phyloP scores from a whole-genome alignment of 768 basidiomycete species.

The Fistulinella prunicolor region DNA sequence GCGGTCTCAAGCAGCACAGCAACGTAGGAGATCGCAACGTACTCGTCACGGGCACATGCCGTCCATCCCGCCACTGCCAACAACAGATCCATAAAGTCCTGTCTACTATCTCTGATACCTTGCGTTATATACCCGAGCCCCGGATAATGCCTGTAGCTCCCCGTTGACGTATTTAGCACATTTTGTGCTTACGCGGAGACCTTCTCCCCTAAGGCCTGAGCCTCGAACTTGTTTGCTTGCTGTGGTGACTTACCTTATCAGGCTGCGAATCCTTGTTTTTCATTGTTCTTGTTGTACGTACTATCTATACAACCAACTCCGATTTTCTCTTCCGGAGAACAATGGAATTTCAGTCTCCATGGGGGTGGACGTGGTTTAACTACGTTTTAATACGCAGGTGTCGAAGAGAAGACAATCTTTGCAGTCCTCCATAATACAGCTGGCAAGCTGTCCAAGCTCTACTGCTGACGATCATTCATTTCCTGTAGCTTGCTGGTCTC shows the following conservation, averaged over 20 bases:
- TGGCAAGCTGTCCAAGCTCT: too few relatives aligned
- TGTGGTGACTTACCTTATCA: slow-evolving; percentile 16
- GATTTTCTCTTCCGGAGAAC: slow-evolving; percentile 16
- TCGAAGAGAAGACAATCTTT: not conserved
- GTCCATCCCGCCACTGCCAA: slow-evolving; percentile 30
- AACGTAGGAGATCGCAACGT: slow-evolving; percentile 58
- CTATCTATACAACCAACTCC: slow-evolving; percentile 4
- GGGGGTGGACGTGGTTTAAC: slow-evolving; percentile 12
- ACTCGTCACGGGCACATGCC: slow-evolving; percentile 35
- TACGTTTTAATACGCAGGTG: slow-evolving; percentile 1
- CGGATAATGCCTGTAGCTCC: slow-evolving; percentile 3
- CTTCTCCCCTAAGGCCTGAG: too few relatives aligned
- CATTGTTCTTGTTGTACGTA: slow-evolving; percentile 21
- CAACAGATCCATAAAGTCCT: slow-evolving; percentile 13
- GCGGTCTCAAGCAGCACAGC: slow-evolving; percentile 58
- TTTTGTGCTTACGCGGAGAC: too few relatives aligned
- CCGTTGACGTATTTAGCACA: not conserved
- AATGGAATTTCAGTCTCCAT: slow-evolving; percentile 28
- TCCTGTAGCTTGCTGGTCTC: slow-evolving; percentile 31
- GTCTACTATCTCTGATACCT: slow-evolving; percentile 19
- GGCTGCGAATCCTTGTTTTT: slow-evolving; percentile 13
- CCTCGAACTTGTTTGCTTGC: too few relatives aligned
- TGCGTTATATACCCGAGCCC: slow-evolving; percentile 25
- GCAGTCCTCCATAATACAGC: too few relatives aligned
- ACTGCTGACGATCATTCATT: too few relatives aligned